phyloP scores from a whole-genome alignment of 2,329 filamentous ascomycete genomes.

The Emergomyces africanus region DNA sequence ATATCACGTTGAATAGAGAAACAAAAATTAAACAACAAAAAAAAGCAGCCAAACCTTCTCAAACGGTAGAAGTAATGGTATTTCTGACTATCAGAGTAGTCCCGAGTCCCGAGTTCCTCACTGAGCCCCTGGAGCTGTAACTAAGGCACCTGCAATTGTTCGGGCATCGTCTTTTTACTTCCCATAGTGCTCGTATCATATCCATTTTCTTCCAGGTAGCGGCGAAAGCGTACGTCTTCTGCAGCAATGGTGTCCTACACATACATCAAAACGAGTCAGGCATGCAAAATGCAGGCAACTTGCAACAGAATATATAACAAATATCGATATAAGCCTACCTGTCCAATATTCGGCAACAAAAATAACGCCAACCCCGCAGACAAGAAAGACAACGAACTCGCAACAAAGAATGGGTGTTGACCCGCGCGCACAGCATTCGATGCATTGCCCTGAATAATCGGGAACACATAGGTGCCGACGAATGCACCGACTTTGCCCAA shows the following conservation, averaged over 20 bases:
- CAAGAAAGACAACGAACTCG: slow-evolving; percentile 61
- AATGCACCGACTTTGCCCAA: slow-evolving; percentile 51
- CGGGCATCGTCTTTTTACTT: slow-evolving; percentile 9
- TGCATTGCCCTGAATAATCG: slow-evolving; percentile 49
- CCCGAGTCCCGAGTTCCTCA: no score
- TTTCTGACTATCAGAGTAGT: neutral
- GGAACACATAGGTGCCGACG: slow-evolving; percentile 72
- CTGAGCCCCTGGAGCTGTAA: neutral
- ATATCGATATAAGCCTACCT: slow-evolving; percentile 19
- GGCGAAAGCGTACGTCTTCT: slow-evolving; percentile 65
- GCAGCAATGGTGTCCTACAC: slow-evolving; percentile 64
- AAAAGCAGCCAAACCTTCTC: no score
- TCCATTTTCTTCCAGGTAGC: slow-evolving; percentile 58
- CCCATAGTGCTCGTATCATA: slow-evolving; percentile 58
- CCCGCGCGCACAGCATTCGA: slow-evolving; percentile 46
- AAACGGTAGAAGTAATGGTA: neutral
- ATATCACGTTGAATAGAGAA: no score
- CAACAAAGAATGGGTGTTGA: slow-evolving; percentile 87
- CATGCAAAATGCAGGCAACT: neutral
- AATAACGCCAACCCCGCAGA: slow-evolving; percentile 55
- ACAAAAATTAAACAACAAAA: no score
- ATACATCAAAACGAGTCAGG: slow-evolving; percentile 13
- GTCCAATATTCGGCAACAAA: slow-evolving; percentile 60
- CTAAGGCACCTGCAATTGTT: no score
- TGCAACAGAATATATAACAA: no score